Conservation (phyloP, 2,329 filamentous ascomycete genomes). For the Onygena corvina region DNA sequence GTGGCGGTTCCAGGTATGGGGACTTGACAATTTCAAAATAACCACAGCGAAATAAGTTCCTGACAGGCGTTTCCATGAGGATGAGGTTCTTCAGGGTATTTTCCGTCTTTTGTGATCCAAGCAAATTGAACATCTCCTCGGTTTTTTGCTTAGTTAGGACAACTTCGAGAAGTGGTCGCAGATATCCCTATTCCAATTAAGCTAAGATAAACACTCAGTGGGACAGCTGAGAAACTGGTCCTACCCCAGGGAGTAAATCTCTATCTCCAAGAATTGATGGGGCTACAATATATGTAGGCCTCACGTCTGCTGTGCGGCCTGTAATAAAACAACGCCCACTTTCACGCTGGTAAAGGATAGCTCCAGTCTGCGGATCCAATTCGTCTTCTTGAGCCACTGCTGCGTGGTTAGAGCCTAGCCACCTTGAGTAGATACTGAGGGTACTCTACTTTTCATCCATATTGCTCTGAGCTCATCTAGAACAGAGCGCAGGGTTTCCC, state of each 20-base stretch:
- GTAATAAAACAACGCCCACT: conserved; percentile 11
- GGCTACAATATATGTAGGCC: conserved; percentile 11
- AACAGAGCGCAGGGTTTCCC: conserved; percentile 10
- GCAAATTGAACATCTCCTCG: conserved; percentile 9
- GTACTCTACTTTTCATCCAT: conserved; percentile 10
- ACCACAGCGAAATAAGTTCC: conserved; percentile 3
- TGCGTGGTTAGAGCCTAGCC: neutral
- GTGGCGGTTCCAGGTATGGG: neutral
- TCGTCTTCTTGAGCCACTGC: conserved; percentile 7
- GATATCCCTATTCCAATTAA: conserved; percentile 11
- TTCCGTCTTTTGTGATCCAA: neutral
- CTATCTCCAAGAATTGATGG: conserved; percentile 12
- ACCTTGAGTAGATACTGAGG: neutral
- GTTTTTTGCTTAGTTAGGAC: neutral
- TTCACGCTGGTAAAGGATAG: conserved; percentile 12
- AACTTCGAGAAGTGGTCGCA: conserved; percentile 11
- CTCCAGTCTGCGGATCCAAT: conserved; percentile 8
- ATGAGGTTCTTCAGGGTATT: conserved; percentile 11
- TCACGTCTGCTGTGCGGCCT: neutral
- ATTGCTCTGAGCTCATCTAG: conserved; percentile 2
- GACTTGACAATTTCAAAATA: conserved; percentile 9
- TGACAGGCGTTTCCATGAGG: conserved; percentile 7
- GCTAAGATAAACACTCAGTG: neutral
- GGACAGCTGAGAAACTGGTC: neutral
- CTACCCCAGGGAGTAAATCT: conserved; percentile 9